Evolutionary conservation across 768 basidiomycete genomes (phyloP).

Genomic region (Pholiota conissans): DNA sequence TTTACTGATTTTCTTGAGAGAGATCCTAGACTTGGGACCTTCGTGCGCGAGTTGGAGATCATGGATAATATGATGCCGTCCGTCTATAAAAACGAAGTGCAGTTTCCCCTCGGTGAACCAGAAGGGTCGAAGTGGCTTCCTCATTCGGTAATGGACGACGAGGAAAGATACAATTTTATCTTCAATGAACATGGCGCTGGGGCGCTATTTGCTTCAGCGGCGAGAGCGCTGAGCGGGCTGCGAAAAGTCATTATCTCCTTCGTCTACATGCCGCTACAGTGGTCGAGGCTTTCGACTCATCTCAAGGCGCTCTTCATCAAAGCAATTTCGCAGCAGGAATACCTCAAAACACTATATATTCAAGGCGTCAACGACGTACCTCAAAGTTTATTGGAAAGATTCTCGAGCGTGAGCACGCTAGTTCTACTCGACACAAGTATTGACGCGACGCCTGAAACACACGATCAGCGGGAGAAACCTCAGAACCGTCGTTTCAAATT

Average conservation of each 20-base stretch:
- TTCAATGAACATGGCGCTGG: not conserved
- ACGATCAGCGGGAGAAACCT: not conserved
- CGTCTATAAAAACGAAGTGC: not conserved
- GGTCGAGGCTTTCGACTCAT: not conserved
- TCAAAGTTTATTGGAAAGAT: not conserved
- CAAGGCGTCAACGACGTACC: not conserved
- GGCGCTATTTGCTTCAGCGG: not conserved
- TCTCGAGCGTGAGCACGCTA: not conserved
- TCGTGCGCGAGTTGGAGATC: not conserved
- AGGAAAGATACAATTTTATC: not conserved
- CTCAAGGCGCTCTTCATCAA: not conserved
- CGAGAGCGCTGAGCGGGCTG: not conserved
- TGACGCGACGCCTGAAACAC: not conserved
- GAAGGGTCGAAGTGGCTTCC: not conserved
- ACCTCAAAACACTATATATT: not conserved
- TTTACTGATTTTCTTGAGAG: not conserved
- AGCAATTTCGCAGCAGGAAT: not conserved
- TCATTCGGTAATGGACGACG: not conserved
- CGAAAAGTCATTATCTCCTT: not conserved
- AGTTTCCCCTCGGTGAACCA: not conserved
- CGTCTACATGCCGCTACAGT: not conserved
- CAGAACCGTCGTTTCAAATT: not conserved
- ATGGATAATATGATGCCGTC: not conserved
- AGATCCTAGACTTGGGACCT: not conserved
- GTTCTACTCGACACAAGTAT: not conserved